These are phyloP conservation scores for Cytospora mali DNA, from an alignment of 2,329 filamentous ascomycete genomes.

Conservation along the genomic window DNA sequence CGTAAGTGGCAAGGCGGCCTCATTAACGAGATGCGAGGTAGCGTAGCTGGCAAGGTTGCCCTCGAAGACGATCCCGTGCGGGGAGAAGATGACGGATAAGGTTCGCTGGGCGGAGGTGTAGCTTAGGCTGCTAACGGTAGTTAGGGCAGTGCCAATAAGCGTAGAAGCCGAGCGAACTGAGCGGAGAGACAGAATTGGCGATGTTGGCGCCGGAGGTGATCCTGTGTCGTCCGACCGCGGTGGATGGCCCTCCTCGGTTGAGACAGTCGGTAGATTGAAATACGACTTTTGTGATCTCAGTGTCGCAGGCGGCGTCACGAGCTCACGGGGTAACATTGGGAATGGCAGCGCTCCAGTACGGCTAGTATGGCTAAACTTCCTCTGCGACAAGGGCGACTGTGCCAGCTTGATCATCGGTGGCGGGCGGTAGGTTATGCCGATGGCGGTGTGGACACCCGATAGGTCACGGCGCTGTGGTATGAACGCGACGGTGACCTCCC, in stretches of 20 bases:
- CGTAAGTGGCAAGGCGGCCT: conserved; percentile 63
- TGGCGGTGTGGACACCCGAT: conserved; percentile 64
- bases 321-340: no score
- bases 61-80: conserved; percentile 61
- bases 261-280: not conserved
- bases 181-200: conserved; percentile 38
- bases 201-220: conserved; percentile 33
- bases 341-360: not conserved
- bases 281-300: conserved; percentile 29
- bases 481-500: conserved; percentile 72
- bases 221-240: not conserved
- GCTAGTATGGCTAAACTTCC: not conserved
- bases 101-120: conserved; percentile 36
- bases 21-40: conserved; percentile 56
- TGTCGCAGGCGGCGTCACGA: conserved; percentile 38
- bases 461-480: conserved; percentile 63
- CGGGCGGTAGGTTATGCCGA: conserved; percentile 72
- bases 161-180: conserved; percentile 42
- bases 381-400: not conserved
- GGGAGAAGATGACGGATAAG: conserved; percentile 65
- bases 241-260: not conserved
- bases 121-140: conserved; percentile 17
- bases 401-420: conserved; percentile 41
- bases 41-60: conserved; percentile 56
- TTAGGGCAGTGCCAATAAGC: conserved; percentile 32